Evolutionary conservation across 371 early-diverging fungal species (phyloP), one percentile per base, ranked within the genome.

Genomic region (Mortierella sp.): DNA sequence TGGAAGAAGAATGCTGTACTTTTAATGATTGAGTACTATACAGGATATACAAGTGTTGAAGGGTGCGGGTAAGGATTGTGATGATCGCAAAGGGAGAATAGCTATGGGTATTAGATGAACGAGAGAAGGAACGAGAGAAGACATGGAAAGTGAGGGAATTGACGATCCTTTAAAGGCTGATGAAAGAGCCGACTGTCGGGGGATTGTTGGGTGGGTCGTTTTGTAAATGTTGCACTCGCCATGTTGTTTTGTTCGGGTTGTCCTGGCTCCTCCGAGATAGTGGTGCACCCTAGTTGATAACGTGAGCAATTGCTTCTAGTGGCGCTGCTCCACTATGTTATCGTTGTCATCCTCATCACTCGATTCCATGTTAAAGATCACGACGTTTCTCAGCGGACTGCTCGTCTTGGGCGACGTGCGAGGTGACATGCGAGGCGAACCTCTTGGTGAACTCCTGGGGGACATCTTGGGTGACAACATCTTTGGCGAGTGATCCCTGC

Each of bases 381-480:
- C 57, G 29, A 73, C 74, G 27, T 73, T 73, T 41, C 74, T 47
- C 25, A 73, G 45, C 28, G 74, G 74, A 34, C 74, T 73, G 43
- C 74, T 67, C 0, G 59, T 67, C 54, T 67, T 73, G 7, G 74
- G 74, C 6, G 60, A 73, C 0, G 73, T 73, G 19, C 62, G 50
- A 6, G 73, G 67, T 6, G 67, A 67, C 1, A 43, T 60, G 14
- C 72, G 65, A 44, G 72, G 39, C 10, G 34, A 34, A 34, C 34
- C 49, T 28, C 64, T 58, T 5, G 63, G 60, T 34, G 34, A 34
- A 34, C 34, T 49, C 39, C 64, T 58, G 8, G 63, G 60, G 12
- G 61, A 55, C 13, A 40, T 22, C 51, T 64, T 55, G 25, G 71
- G 66, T 4, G 67, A 40, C 40, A 55, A 34, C 8, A 48, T 22